Conservation (phyloP, 2,329 filamentous ascomycete genomes). For the Talaromyces funiculosus region DNA sequence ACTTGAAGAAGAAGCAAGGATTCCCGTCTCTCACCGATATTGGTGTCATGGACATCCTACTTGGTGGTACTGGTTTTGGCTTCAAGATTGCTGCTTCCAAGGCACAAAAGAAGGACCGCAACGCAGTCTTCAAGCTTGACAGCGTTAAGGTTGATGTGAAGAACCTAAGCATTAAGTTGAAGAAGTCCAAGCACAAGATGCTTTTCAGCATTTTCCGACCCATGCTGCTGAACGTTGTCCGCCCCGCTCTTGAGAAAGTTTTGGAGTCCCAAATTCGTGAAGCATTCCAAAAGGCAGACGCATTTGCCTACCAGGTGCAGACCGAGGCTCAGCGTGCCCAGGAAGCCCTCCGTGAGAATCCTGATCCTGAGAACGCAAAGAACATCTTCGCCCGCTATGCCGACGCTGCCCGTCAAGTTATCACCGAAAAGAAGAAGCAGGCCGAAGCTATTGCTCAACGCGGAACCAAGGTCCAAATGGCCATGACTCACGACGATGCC, state of each 20-base stretch:
- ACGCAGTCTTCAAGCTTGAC: slow-evolving; percentile 92
- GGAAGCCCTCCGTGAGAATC: slow-evolving; percentile 61
- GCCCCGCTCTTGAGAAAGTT: slow-evolving; percentile 78
- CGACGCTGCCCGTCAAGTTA: slow-evolving; percentile 65
- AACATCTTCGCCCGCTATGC: slow-evolving; percentile 87
- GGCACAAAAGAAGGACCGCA: slow-evolving; percentile 65
- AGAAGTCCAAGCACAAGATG: slow-evolving; percentile 91
- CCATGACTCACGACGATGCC: slow-evolving; percentile 81
- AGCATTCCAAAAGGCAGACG: slow-evolving; percentile 69
- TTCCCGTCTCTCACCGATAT: slow-evolving; percentile 84
- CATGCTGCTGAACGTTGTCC: slow-evolving; percentile 73
- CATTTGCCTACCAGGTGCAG: slow-evolving; percentile 69
- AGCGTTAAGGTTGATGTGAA: slow-evolving; percentile 79
- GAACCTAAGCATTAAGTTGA: slow-evolving; percentile 78
- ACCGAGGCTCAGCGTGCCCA: slow-evolving; percentile 71
- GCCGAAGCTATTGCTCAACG: slow-evolving; percentile 52
- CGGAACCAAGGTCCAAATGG: slow-evolving; percentile 72
- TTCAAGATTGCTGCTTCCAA: slow-evolving; percentile 88
- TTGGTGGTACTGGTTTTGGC: slow-evolving; percentile 80
- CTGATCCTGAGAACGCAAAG: slow-evolving; percentile 66
- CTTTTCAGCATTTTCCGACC: slow-evolving; percentile 85
- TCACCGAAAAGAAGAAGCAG: slow-evolving; percentile 73
- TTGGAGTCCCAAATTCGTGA: slow-evolving; percentile 86
- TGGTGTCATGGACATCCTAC: slow-evolving; percentile 80
- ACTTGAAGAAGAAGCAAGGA: slow-evolving; percentile 89